Base-by-base conservation (phyloP, 768 basidiomycete genomes). In the Tricholoma matsutake region DNA sequence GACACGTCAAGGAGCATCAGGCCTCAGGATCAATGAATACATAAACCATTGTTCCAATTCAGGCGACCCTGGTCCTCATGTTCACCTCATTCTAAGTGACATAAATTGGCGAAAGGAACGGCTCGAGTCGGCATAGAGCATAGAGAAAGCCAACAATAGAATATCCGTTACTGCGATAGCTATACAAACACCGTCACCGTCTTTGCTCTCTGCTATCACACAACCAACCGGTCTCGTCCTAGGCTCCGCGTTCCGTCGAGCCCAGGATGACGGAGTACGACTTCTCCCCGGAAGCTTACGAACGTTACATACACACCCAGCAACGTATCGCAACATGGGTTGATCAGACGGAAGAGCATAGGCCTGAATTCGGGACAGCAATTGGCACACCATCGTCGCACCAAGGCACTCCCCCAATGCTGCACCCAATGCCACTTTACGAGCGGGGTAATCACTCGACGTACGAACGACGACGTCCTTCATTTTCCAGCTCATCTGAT, bases 231-330 rank as follows among this genome's bases (percentile, higher is more conserved):
- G 56, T 34, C 55, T 58, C 32, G 25, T 34, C 34, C 43, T 10
- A 45, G 37, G 37, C 61, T 56, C 34, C 22, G 20, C 20, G 18
- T 22, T 32, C 56, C 53, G 32, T 53, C 20, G 51, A 45, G 31
- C 45, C 52, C 54, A 51, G 60, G 11, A 85, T 85, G 83, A 85
- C 83, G 2, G 83, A 85, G 70, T 85, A 84, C 77, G 83, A 85
- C 73, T 84, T 77, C 70, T 85, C 83, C 31, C 83, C 84, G 14
- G 83, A 78, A 57, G 83, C 81, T 14, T 78, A 78, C 69, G 78
- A 84, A 57, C 81, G 78, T 4, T 76, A 77, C 63, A 32, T 79
- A 35, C 79, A 76, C 1, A 82, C 76, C 16, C 82, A 82, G 65
- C 54, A 72, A 60, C 78, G 83, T 59, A 79, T 85, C 5, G 74